phyloP scores from a whole-genome alignment of 1,284 basidiomycete species.

The Fomitopsis pinicola region DNA sequence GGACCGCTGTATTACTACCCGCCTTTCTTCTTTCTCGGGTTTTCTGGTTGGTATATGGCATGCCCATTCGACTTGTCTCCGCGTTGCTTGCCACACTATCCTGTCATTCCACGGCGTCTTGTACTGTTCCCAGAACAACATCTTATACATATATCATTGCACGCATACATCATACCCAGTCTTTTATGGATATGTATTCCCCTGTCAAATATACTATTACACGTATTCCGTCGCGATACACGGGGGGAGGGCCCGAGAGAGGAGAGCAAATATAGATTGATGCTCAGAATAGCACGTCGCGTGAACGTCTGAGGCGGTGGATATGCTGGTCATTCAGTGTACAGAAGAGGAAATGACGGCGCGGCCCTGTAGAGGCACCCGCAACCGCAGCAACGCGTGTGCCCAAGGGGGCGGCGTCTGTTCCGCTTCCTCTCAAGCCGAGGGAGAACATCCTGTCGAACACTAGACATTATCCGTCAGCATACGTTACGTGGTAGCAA shows the following conservation, averaged over 20 bases:
- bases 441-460: constrained; percentile 89
- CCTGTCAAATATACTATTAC: constrained; percentile 13
- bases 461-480: background rate
- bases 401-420: constrained; percentile 57
- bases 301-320: constrained; percentile 10
- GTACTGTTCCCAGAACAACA: background rate
- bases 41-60: constrained; percentile 1
- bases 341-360: constrained; percentile 79
- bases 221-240: constrained; percentile 2
- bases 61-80: background rate
- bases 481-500: constrained; percentile 1
- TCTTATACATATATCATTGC: constrained; percentile 12
- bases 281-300: constrained; percentile 1
- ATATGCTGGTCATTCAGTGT: constrained; percentile 44
- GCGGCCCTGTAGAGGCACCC: constrained; percentile 59
- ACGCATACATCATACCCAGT: constrained; percentile 18
- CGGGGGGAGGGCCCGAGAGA: background rate
- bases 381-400: constrained; percentile 59
- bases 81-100: background rate
- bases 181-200: constrained; percentile 23
- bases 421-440: constrained; percentile 67
- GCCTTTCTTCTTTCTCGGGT: background rate
- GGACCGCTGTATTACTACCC: constrained; percentile 7
- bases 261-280: background rate
- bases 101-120: background rate